Percentiles rank a stretch among this genome's conserved stretches.
Evolutionary conservation across 495 filamentous ascomycete genomes (phyloP).

Genomic region (Paragyromitra xinjiangensis): DNA sequence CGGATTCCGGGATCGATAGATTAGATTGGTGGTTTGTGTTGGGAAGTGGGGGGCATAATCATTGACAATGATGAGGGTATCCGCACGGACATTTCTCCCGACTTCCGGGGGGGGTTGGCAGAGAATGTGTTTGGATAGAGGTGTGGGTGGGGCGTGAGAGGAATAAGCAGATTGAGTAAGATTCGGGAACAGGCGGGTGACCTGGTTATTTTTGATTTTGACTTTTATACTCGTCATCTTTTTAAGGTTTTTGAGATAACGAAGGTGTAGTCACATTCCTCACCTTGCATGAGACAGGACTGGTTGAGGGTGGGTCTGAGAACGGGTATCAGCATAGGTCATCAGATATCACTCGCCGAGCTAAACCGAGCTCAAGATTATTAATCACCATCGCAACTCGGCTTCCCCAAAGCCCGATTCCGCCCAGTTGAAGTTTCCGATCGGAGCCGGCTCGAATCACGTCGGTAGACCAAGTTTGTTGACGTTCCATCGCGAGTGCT

Average conservation of each 20-base stretch:
- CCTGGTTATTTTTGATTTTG: too few relatives aligned
- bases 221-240: too few relatives aligned
- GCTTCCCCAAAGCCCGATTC: background rate
- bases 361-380: background rate
- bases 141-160: background rate
- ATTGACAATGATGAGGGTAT: background rate
- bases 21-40: background rate
- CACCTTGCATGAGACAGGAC: background rate
- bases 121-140: background rate
- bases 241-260: too few relatives aligned
- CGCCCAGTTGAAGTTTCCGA: background rate
- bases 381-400: background rate
- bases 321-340: background rate
- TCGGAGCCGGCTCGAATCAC: background rate
- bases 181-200: background rate
- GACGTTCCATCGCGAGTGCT: background rate
- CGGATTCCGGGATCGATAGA: background rate
- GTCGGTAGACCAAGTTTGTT: background rate
- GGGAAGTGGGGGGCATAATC: background rate
- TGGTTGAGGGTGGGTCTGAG: background rate
- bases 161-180: slow-evolving; percentile 1
- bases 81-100: background rate
- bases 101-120: background rate
- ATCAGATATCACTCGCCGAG: background rate
- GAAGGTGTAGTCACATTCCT: background rate